Conservation (phyloP, 176 grass and related monocot species). For the Calamus simplicifolius region DNA sequence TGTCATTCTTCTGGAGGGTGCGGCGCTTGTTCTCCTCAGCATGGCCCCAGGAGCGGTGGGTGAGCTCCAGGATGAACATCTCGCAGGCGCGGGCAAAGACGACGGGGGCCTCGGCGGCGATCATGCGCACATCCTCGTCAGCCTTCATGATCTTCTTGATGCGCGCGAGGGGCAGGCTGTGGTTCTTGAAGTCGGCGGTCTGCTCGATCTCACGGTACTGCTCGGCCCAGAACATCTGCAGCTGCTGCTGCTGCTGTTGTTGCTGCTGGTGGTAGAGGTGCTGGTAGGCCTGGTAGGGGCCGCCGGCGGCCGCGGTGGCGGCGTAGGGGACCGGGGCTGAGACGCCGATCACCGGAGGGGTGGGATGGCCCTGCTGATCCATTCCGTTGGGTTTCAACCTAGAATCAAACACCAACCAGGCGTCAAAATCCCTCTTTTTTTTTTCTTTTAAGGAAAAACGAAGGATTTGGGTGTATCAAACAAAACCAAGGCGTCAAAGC, state of each 20-base stretch:
- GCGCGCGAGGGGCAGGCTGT: conserved; percentile 75
- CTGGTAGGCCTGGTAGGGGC: too few species aligned
- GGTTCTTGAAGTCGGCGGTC: conserved; percentile 74
- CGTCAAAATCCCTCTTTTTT: too few species aligned
- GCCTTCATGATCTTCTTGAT: conserved; percentile 99
- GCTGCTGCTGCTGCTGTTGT: conserved; percentile 34
- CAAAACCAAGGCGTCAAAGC: too few species aligned
- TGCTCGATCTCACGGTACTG: conserved; percentile 86
- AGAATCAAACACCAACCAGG: too few species aligned
- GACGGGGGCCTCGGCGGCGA: conserved; percentile 39
- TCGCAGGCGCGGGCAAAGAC: conserved; percentile 35
- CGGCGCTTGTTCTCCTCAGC: conserved; percentile 23
- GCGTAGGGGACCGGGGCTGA: too few species aligned
- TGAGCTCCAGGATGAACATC: conserved; percentile 46
- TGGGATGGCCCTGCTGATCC: too few species aligned
- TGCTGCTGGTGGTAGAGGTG: conserved; percentile 6
- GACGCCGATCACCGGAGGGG: too few species aligned
- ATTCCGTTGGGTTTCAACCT: too few species aligned
- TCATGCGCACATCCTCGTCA: conserved; percentile 27
- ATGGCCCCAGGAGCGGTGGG: conserved; percentile 26
- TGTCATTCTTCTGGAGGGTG: conserved; percentile 23
- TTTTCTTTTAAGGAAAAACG: too few species aligned
- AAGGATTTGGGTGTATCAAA: too few species aligned
- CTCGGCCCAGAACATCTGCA: conserved; percentile 91
- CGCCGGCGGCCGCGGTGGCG: too few species aligned